Percentiles rank a stretch among this genome's conserved stretches.
phyloP scores from a whole-genome alignment of 805 yeast genomes.

The Lachancea quebecensis region DNA sequence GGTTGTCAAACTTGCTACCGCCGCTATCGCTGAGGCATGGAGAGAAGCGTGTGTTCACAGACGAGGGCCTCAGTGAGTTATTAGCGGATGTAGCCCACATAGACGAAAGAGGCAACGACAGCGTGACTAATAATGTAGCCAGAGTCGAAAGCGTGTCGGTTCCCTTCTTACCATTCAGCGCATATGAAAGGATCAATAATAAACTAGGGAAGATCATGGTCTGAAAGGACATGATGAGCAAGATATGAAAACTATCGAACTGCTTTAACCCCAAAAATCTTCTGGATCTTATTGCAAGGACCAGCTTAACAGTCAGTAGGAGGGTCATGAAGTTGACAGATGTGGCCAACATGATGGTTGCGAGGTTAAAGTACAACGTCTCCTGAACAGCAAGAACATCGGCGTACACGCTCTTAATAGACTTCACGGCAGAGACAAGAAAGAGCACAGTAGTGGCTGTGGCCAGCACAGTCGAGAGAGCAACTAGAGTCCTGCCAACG shows the following conservation, averaged over 20 bases:
- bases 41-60: constrained; percentile 25
- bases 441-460: constrained; percentile 53
- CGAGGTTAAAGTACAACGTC: constrained; percentile 43
- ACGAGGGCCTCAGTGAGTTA: constrained; percentile 38
- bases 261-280: constrained; percentile 72
- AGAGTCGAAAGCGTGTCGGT: constrained; percentile 42
- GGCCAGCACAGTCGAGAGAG: constrained; percentile 39
- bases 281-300: constrained; percentile 64
- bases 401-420: constrained; percentile 34
- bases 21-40: constrained; percentile 11
- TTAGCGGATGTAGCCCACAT: constrained; percentile 81
- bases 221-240: constrained; percentile 76
- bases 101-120: constrained; percentile 75
- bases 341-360: constrained; percentile 58
- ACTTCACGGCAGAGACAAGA: constrained; percentile 43
- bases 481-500: constrained; percentile 36
- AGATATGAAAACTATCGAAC: constrained; percentile 73
- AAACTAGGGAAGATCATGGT: constrained; percentile 74
- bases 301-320: constrained; percentile 57
- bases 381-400: constrained; percentile 19
- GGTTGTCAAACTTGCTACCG: constrained; percentile 15
- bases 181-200: constrained; percentile 51
- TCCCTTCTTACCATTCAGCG: constrained; percentile 28
- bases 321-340: constrained; percentile 59
- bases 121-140: constrained; percentile 54